phyloP scores from a whole-genome alignment of 2,329 filamentous ascomycete species.

The Phyllosticta capitalensis region DNA sequence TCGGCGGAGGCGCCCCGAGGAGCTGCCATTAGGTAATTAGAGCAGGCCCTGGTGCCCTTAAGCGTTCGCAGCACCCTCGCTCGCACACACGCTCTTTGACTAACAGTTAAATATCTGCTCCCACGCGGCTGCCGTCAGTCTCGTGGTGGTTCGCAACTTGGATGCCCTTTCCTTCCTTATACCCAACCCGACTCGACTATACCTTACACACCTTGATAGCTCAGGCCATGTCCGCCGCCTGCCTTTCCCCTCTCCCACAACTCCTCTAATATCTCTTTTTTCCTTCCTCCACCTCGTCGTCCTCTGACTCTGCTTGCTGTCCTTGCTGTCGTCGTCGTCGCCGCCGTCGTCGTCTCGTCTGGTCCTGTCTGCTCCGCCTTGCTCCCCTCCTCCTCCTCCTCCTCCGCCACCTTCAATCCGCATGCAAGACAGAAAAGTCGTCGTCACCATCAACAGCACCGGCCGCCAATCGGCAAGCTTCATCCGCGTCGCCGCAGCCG shows the following conservation, averaged over 20 bases:
- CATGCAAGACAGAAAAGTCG: constrained; percentile 54
- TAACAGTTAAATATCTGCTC: constrained; percentile 10
- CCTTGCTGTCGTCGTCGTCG: background rate
- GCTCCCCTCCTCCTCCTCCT: background rate
- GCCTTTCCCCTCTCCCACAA: constrained; percentile 3
- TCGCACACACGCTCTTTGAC: constrained; percentile 2
- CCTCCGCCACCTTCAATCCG: constrained; percentile 14
- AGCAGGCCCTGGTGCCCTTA: constrained; percentile 8
- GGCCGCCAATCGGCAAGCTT: constrained; percentile 93
- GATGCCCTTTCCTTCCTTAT: background rate
- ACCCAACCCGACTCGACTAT: background rate
- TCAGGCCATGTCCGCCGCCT: constrained; percentile 11
- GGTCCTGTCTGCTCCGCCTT: background rate
- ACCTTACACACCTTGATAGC: background rate
- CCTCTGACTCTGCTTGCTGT: background rate
- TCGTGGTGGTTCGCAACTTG: background rate
- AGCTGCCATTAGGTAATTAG: constrained; percentile 14
- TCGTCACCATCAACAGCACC: constrained; percentile 89
- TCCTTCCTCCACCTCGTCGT: background rate
- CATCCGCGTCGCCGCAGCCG: constrained; percentile 84
- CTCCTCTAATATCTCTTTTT: constrained; percentile 8
- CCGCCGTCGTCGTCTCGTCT: background rate
- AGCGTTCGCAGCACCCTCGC: constrained; percentile 6
- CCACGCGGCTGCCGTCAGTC: constrained; percentile 1
- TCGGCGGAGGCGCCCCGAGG: constrained; percentile 11